Base-by-base conservation (phyloP, 495 filamentous ascomycete species). In the Amniculicola lignicola region DNA sequence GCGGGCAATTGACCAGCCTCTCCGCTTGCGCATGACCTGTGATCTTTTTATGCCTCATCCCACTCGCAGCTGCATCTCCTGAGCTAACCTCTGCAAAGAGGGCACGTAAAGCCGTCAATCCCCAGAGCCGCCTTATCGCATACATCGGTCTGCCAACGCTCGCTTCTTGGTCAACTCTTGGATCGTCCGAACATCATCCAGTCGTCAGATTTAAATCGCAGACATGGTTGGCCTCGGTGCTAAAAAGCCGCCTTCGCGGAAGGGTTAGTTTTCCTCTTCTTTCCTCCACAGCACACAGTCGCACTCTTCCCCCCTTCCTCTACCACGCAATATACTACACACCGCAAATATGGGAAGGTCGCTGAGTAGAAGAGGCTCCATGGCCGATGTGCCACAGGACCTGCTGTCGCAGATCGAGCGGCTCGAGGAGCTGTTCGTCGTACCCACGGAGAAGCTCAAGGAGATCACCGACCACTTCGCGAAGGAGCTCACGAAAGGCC, bases 391-490 rank as follows among this genome's bases (percentile, higher is more conserved):
- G 70, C 89, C 93, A 44, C 86, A 91, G 72, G 82, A 93, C 69
- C 82, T 97, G 44, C 72, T 87, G 61, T 76, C 83, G 53, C 86
- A 95, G 71, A 93, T 97, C 70, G 82, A 89, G 70, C 72, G 82
- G 22, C 79, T 97, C 35, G 93, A 98, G 75, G 77, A 88, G n/a
- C 68, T 82, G 16, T 98, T 98, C 73, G 86, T 84, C 14, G 81
- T 96, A 38, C 83, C 87, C 61, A 77, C 74, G 2, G 73, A 79
- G 12, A 94, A 88, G 74, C 81, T 97, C 15, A 96, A 96, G 80
- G 66, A 85, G 69, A 87, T 98, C 58, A 90, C 91, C 27, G 77
- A 83, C 42, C 90, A 93, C 67, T 98, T 97, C 70, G 79, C 90
- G 35, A 80, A 79, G 43, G 93, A 98, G 76, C 83, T 98, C 50